Evolutionary conservation across 495 filamentous ascomycete genomes (phyloP).

Genomic region (Xylona heveae): DNA sequence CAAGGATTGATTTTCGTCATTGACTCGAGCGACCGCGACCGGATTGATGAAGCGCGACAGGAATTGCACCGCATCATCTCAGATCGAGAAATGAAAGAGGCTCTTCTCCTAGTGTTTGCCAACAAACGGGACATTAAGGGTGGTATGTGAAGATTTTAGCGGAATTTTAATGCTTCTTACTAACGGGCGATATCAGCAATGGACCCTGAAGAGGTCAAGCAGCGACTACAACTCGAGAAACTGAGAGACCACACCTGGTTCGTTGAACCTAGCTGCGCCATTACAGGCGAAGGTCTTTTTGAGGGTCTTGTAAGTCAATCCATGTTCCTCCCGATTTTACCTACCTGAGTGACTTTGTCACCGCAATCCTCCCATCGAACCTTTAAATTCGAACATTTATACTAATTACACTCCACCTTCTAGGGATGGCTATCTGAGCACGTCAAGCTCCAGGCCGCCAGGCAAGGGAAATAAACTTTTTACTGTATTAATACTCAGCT

Average conservation of each 20-base stretch:
- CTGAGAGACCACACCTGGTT: slow-evolving; percentile 90
- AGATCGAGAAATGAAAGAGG: slow-evolving; percentile 96
- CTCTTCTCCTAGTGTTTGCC: slow-evolving; percentile 80
- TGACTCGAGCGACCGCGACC: slow-evolving; percentile 67
- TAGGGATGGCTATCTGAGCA: slow-evolving; percentile 85
- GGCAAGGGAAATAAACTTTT: slow-evolving; percentile 23
- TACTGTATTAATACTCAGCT: too few relatives aligned
- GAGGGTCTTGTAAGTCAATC: slow-evolving; percentile 57
- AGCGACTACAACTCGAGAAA: slow-evolving; percentile 61
- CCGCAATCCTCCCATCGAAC: not conserved
- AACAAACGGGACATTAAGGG: slow-evolving; percentile 91
- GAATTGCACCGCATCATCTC: slow-evolving; percentile 92
- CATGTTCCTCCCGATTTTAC: not conserved
- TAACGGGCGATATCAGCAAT: slow-evolving; percentile 34
- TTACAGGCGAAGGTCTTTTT: slow-evolving; percentile 79
- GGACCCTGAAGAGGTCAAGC: slow-evolving; percentile 69
- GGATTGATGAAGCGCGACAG: slow-evolving; percentile 74
- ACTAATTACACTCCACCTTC: not conserved
- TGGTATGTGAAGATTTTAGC: slow-evolving; percentile 30
- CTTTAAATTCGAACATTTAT: slow-evolving; percentile 6
- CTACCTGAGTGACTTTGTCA: not conserved
- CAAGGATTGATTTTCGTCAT: slow-evolving; percentile 97
- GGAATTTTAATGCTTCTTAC: not conserved
- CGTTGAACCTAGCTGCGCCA: slow-evolving; percentile 88
- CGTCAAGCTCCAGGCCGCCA: slow-evolving; percentile 51